Base-by-base conservation (phyloP, 257 asterid species). In the Primulina tabacum region DNA sequence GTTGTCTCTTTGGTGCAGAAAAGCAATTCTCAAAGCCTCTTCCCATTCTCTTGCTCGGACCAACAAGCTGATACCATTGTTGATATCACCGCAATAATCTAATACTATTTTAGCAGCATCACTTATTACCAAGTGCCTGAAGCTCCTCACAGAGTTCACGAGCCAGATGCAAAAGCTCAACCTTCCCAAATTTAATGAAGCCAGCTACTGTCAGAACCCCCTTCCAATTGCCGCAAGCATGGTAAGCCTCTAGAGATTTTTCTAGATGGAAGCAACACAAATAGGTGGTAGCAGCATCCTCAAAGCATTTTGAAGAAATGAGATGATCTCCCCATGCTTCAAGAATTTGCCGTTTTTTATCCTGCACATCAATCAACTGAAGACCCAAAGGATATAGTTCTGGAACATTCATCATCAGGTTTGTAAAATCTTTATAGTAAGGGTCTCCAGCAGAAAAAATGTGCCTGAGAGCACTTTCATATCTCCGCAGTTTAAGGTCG, bases 251-350 rank as follows among this genome's bases (percentile, higher is more conserved):
- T 73, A 88, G 71, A 66, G 96, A 93, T 74, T 94, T 94, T n/a
- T 94, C 97, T 78, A 87, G 71, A 82, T 86, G 81, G 60, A 76
- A 83, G 85, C 95, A 91, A 30, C 86, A 79, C 82, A 94, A 63
- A 71, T 82, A 94, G 60, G 91, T 82, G 24, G 94, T 74, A 56
- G 97, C 97, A 16, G 99, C 96, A 75, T 91, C 97, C 80, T 94
- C 99, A 21, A 85, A 94, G 79, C 79, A 82, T 82, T 94, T 91
- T 47, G 76, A 74, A 53, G 72, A 80, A 80, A 74, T 73, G 65
- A 94, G 88, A 82, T 94, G 96, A 83, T 94, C 99, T 35, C 97
- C 99, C 95, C 96, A 91, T 38, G 90, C 92, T 64, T 94, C 99
- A 68, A 89, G 90, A 76, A 94, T 86, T 80, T 85, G 86, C 70